phyloP scores from a whole-genome alignment of 768 basidiomycete genomes.

The Phallus indusiatus region DNA sequence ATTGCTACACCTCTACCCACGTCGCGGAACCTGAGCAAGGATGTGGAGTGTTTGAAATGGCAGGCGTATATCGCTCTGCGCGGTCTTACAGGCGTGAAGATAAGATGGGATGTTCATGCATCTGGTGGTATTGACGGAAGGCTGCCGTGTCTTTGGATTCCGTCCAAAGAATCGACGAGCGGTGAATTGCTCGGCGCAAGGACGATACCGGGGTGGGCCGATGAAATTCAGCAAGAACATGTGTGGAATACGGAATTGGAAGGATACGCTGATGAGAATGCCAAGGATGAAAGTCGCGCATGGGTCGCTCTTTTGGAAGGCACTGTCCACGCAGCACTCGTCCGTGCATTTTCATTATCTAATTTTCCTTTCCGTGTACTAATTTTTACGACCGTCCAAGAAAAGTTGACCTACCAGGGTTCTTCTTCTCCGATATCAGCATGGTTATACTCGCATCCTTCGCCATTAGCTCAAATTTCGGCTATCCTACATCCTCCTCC shows the following conservation, averaged over 20 bases:
- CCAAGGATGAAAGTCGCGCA: slow-evolving; percentile 67
- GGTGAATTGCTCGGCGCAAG: slow-evolving; percentile 54
- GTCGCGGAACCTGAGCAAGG: slow-evolving; percentile 46
- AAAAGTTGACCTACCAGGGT: slow-evolving; percentile 27
- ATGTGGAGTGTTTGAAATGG: slow-evolving; percentile 87
- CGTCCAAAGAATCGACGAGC: slow-evolving; percentile 18
- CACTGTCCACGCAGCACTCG: slow-evolving; percentile 66
- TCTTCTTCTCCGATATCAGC: slow-evolving; percentile 28
- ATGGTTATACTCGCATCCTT: slow-evolving; percentile 1
- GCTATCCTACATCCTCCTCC: slow-evolving; percentile 55
- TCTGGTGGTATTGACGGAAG: slow-evolving; percentile 62
- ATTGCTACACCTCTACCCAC: slow-evolving; percentile 38
- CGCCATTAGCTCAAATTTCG: slow-evolving; percentile 23
- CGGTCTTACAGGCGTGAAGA: slow-evolving; percentile 34
- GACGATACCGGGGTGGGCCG: slow-evolving; percentile 68
- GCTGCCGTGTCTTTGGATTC: slow-evolving; percentile 65
- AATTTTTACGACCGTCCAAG: background rate
- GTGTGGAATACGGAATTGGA: slow-evolving; percentile 38
- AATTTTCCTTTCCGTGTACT: background rate
- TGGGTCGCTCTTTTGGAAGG: slow-evolving; percentile 78
- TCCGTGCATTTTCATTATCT: slow-evolving; percentile 26
- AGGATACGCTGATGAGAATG: slow-evolving; percentile 52
- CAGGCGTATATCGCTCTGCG: slow-evolving; percentile 74
- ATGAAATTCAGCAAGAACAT: slow-evolving; percentile 34
- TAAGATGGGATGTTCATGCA: slow-evolving; percentile 60